Percentiles rank a stretch among this genome's conserved stretches.
Conservation (phyloP, 2,329 filamentous ascomycete genomes). For the Ceratocystiopsis minuta region DNA sequence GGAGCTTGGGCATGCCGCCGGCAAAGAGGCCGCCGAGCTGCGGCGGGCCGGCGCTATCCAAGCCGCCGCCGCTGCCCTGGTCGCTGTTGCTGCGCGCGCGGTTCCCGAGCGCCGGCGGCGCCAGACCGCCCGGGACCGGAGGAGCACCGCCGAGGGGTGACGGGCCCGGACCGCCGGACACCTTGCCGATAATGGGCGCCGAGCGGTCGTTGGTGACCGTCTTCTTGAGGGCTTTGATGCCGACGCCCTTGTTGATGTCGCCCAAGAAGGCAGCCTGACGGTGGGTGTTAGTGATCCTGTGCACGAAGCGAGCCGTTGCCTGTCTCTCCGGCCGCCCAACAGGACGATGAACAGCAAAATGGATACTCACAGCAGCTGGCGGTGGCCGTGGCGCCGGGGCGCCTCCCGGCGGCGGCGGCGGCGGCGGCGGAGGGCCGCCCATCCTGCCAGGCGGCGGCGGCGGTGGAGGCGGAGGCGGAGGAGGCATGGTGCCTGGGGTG, state of each 20-base stretch:
- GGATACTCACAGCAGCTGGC: slow-evolving; percentile 11
- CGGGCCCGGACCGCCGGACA: slow-evolving; percentile 30
- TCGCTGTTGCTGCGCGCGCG: slow-evolving; percentile 76
- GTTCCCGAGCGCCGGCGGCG: slow-evolving; percentile 46
- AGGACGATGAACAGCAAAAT: not conserved
- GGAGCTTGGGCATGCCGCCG: slow-evolving; percentile 87
- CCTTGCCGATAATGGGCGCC: slow-evolving; percentile 48
- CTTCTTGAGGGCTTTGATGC: slow-evolving; percentile 52
- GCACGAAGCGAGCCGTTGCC: no score
- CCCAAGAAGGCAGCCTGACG: slow-evolving; percentile 63
- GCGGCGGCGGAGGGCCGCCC: slow-evolving; percentile 13
- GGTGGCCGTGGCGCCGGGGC: slow-evolving; percentile 37
- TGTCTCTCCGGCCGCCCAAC: no score
- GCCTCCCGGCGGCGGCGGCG: slow-evolving; percentile 47
- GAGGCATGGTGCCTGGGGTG: slow-evolving; percentile 16
- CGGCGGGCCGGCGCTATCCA: slow-evolving; percentile 36
- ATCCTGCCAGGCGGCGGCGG: slow-evolving; percentile 7
- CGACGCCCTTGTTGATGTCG: slow-evolving; percentile 69
- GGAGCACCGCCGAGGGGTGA: slow-evolving; percentile 22
- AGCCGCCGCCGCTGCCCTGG: slow-evolving; percentile 23
- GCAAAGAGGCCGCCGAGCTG: slow-evolving; percentile 80
- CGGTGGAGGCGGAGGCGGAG: slow-evolving; percentile 8
- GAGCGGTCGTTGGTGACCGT: slow-evolving; percentile 84
- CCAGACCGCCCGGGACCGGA: slow-evolving; percentile 18
- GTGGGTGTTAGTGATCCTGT: slow-evolving; percentile 9